Base-by-base conservation (phyloP, 352 stramenopile species). In the Pythium rhizo-oryzae region DNA sequence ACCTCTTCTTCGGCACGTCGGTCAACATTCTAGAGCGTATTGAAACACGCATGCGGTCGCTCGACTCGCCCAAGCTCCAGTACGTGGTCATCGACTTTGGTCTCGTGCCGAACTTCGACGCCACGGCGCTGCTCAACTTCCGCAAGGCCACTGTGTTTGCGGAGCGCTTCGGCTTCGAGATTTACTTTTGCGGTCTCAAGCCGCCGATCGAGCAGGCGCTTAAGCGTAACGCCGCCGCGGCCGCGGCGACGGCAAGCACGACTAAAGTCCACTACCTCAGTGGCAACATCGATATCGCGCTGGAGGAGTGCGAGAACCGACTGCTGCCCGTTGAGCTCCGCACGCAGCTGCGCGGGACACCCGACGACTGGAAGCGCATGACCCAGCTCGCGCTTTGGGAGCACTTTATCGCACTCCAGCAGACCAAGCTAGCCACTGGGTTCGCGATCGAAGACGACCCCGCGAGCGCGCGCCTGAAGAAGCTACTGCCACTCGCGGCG, bases 1-100 rank as follows among this genome's bases (percentile, higher is more conserved):
- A 93, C 37, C 67, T 94, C 6, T 94, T 91, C 72, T 94, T 94
- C 60, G 87, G 84, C 8, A 94, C 85, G 9, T 92, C 84, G 9
- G 86, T 93, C 8, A 90, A 90, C 25, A 86, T 94, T 39, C 54
- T 93, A 4, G 81, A 91, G 57, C 79, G 84, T 11, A 92, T 94
- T 35, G 81, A 91, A 54, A 91, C 83, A 23, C 80, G 84, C 8
- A 77, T 91, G 59, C 81, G 82, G 35, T 84, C 71, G 8, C 65
- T 89, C 28, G 76, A 89, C n/a, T 84, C 80, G 41, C 49, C 70
- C 16, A 87, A 85, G 33, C 75, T 94, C 24, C 55, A 82, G 57
- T 90, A 78, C 55, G 75, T 93, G 8, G 75, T 93, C 44, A 89
- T 94, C 43, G 87, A 94, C 62, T 91, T 94, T 57, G 87, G 86